Conservation (phyloP, 352 stramenopile species). For the Phytopythium vexans region DNA sequence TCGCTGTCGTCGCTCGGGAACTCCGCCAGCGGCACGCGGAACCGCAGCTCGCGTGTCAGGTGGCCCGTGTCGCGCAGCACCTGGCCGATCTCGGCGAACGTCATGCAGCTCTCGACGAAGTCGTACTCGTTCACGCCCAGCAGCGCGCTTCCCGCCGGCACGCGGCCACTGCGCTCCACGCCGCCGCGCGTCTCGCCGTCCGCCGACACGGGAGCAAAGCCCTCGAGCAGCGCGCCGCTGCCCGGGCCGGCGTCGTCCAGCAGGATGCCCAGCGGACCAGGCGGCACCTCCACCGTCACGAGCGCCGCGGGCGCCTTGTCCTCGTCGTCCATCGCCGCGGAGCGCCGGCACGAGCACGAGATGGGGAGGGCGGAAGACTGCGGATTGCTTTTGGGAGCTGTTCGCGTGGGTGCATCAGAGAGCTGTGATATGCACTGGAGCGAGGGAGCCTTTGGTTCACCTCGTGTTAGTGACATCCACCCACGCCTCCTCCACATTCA, state of each 20-base stretch:
- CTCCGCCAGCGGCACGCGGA: conserved; percentile 27
- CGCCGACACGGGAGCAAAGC: conserved; percentile 46
- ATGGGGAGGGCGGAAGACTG: neutral
- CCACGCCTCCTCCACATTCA: too few relatives aligned
- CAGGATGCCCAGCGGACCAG: conserved; percentile 65
- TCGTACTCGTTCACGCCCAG: conserved; percentile 65
- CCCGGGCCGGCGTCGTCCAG: conserved; percentile 33
- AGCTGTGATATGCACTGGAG: too few relatives aligned
- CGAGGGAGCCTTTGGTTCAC: too few relatives aligned
- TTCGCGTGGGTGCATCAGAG: too few relatives aligned
- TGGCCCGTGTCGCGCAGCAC: conserved; percentile 57
- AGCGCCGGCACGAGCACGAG: neutral
- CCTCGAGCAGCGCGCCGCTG: conserved; percentile 46
- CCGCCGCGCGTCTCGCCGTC: conserved; percentile 32
- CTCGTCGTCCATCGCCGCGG: neutral
- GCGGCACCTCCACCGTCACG: conserved; percentile 44
- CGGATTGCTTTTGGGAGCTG: too few relatives aligned
- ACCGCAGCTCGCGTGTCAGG: conserved; percentile 41
- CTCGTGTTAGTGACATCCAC: too few relatives aligned
- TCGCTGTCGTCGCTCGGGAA: conserved; percentile 9
- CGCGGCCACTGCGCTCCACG: conserved; percentile 38
- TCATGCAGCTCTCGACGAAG: conserved; percentile 36
- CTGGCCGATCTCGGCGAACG: conserved; percentile 48
- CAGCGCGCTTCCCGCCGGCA: conserved; percentile 43
- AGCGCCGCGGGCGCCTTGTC: conserved; percentile 6